Percentiles rank a stretch among this genome's conserved stretches.
Evolutionary conservation across 371 early-diverging fungal species (phyloP).

Genomic region (Mortierella sp.): DNA sequence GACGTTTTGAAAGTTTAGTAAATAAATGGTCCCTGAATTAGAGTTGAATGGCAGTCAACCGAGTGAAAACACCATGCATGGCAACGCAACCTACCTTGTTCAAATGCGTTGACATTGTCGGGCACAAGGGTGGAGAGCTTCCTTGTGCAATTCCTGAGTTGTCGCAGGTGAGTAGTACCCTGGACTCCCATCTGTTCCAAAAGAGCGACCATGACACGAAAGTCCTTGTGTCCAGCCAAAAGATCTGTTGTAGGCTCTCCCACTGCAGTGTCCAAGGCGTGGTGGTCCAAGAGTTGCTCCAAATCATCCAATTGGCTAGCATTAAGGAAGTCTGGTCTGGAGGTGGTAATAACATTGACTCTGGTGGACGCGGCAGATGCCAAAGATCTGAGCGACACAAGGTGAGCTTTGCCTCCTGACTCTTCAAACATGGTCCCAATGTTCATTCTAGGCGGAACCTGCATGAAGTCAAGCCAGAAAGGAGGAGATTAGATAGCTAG

Average conservation of each 20-base stretch:
- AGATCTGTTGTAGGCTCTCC: conserved; percentile 25
- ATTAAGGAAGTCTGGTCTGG: conserved; percentile 16
- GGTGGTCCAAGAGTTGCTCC: conserved; percentile 20
- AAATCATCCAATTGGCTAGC: conserved; percentile 43
- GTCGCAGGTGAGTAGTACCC: conserved; percentile 42
- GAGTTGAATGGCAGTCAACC: not conserved
- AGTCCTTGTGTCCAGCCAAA: conserved; percentile 47
- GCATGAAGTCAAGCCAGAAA: not conserved
- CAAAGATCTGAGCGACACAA: conserved; percentile 14
- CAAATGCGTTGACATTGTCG: conserved; percentile 50
- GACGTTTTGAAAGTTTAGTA: not conserved
- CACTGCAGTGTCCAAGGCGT: conserved; percentile 17
- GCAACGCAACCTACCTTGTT: conserved; percentile 28
- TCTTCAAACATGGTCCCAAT: conserved; percentile 29
- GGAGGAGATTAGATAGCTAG: not conserved
- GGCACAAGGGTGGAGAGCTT: conserved; percentile 32
- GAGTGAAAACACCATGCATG: not conserved
- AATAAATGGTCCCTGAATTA: not conserved
- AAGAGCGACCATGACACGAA: conserved; percentile 34
- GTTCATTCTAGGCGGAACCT: conserved; percentile 44
- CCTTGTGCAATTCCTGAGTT: conserved; percentile 41
- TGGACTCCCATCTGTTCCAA: conserved; percentile 51
- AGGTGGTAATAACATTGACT: not conserved
- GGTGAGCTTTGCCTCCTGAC: conserved; percentile 22
- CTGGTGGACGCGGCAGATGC: conserved; percentile 21